A percentile compares a stretch with the other conserved stretches of the same genome.
phyloP scores from a whole-genome alignment of 139 green algal species.

The Tetradesmus obliquus region DNA sequence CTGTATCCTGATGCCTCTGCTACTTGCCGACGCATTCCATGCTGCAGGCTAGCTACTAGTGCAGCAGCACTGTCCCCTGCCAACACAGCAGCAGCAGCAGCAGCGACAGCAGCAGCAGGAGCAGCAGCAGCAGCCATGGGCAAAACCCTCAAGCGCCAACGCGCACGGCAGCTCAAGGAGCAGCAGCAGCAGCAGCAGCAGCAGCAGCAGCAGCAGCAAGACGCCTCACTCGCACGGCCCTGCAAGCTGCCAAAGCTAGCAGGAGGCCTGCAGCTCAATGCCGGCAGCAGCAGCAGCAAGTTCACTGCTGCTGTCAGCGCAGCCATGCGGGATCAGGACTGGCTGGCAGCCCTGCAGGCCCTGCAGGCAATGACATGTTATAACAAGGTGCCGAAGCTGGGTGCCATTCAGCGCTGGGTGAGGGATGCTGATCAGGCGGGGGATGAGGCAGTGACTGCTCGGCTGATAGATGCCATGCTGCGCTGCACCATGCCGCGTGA shows the following conservation, averaged over 20 bases:
- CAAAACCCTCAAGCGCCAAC: conserved; percentile 36
- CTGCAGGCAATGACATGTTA: conserved; percentile 31
- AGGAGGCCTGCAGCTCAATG: neutral
- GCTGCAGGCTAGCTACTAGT: neutral
- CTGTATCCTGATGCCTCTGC: neutral
- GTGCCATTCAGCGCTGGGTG: conserved; percentile 63
- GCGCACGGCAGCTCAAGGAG: neutral
- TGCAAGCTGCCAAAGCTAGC: conserved; percentile 11
- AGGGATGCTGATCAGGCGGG: conserved; percentile 41
- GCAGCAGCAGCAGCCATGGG: conserved; percentile 21
- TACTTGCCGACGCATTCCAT: neutral
- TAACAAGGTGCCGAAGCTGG: conserved; percentile 62
- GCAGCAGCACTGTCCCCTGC: neutral
- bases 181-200: conserved; percentile 43
- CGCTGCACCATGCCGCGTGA: conserved; percentile 18
- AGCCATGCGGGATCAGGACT: neutral
- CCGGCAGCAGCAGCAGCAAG: conserved; percentile 32
- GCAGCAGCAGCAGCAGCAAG: neutral
- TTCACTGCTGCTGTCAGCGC: conserved; percentile 23
- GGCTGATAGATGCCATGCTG: conserved; percentile 40
- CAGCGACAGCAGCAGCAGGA: neutral
- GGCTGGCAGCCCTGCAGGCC: neutral
- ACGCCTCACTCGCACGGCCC: neutral
- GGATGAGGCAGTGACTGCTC: conserved; percentile 27
- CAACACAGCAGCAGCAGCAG: neutral